phyloP scores from a whole-genome alignment of 306 rosid species.

The Mimosa bimucronata region DNA sequence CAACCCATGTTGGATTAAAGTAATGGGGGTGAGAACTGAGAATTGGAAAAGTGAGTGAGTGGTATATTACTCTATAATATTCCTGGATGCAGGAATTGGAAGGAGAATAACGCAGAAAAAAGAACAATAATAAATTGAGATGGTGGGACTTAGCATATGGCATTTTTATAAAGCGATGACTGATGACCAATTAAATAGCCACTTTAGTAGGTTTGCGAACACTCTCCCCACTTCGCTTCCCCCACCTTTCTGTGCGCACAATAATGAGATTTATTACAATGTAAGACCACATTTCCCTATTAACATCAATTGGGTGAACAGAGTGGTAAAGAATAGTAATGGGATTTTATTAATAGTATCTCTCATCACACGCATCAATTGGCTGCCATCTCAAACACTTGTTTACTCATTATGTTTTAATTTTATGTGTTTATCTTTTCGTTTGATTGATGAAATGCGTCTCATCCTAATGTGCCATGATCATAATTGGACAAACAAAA shows the following conservation, averaged over 20 bases:
- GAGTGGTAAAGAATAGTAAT: too few species aligned
- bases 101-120: not conserved
- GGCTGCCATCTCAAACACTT: not conserved
- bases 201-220: not conserved
- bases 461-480: not conserved
- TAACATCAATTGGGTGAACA: not conserved
- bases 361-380: too few species aligned
- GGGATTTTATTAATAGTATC: too few species aligned
- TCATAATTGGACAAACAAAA: not conserved
- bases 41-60: not conserved
- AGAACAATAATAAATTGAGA: not conserved
- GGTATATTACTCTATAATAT: not conserved
- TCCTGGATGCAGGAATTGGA: not conserved
- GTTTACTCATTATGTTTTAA: not conserved
- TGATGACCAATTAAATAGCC: not conserved
- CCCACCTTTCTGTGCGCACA: not conserved
- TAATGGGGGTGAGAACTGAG: constrained; percentile 10
- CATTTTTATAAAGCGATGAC: not conserved
- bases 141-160: not conserved
- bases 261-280: not conserved
- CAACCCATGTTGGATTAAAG: not conserved
- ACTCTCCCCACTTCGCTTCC: not conserved
- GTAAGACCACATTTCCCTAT: not conserved
- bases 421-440: too few species aligned
- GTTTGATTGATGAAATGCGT: too few species aligned